These are phyloP conservation scores for Penicillium sp. DNA, from an alignment of 2,329 filamentous ascomycete genomes.

Conservation along the genomic window DNA sequence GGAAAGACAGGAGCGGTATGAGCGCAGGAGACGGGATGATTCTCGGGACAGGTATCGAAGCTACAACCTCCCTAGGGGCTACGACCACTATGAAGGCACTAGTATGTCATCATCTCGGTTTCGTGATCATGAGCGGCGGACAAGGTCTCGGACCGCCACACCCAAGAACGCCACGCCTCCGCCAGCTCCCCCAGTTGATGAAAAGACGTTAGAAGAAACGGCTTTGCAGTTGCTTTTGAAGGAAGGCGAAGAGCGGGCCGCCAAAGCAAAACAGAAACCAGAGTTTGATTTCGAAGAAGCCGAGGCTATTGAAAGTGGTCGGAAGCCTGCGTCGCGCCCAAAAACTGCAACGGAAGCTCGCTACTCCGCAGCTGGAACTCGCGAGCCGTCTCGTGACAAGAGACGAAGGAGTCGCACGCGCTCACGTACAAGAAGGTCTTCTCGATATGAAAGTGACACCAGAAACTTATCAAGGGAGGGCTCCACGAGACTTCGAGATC, in stretches of 20 bases:
- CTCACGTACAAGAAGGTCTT: slow-evolving; percentile 20
- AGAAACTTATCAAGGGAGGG: slow-evolving; percentile 18
- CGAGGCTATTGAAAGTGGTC: slow-evolving; percentile 38
- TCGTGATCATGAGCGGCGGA: slow-evolving; percentile 28
- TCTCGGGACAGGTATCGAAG: slow-evolving; percentile 33
- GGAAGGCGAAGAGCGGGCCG: slow-evolving; percentile 53
- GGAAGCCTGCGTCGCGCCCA: slow-evolving; percentile 29
- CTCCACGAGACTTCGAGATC: slow-evolving; percentile 17
- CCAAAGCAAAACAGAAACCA: slow-evolving; percentile 48
- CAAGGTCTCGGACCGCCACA: slow-evolving; percentile 24
- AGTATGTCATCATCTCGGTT: slow-evolving; percentile 17
- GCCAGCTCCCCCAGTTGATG: slow-evolving; percentile 37
- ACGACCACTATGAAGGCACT: slow-evolving; percentile 15
- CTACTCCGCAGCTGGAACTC: slow-evolving; percentile 20
- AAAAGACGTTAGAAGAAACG: slow-evolving; percentile 54
- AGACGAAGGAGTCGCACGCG: slow-evolving; percentile 25
- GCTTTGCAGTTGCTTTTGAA: slow-evolving; percentile 52
- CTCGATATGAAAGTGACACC: slow-evolving; percentile 19
- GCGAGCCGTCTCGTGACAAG: slow-evolving; percentile 26
- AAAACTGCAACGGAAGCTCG: slow-evolving; percentile 26
- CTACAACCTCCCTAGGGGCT: slow-evolving; percentile 17
- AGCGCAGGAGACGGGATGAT: slow-evolving; percentile 42
- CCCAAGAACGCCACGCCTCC: slow-evolving; percentile 32
- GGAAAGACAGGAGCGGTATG: slow-evolving; percentile 46
- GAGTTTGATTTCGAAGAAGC: slow-evolving; percentile 50